Base-by-base conservation (phyloP, 23 red algal genomes). In the Gracilaria gracilis region DNA sequence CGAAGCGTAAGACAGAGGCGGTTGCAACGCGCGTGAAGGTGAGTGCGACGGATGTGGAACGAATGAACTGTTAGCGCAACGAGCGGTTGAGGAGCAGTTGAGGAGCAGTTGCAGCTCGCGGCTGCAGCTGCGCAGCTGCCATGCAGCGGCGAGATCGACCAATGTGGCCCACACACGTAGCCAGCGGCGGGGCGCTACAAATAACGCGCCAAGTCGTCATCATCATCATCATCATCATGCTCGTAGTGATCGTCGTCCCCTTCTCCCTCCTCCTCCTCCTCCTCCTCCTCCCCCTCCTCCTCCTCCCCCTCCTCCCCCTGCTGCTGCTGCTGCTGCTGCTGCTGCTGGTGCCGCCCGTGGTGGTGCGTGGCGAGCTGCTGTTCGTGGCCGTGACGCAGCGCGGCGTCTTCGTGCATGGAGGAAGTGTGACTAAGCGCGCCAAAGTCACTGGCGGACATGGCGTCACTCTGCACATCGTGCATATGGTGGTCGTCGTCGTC, bases 171-270 rank as follows among this genome's bases (percentile, higher is more conserved):
- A 69, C 79, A 67, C 79, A 82, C 53, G 59, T 55, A 28, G 29
- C 20, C 17, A 24, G 7, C 34, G 47, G 16, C 4, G 4, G 9
- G 34, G 32, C n/a, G 24, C 77, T 58, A 90, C 87, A 90, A 71
- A 67, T 61, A 90, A 16, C 57, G 67, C 46, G 87, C 76, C 72
- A 90, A 37, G 57, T 79, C 74, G 24, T 90, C 87, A 46, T 90
- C 87, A 28, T 90, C 87, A 37, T 90, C 87, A 1, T 62, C 85
- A 0, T 75, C 66, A 38, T 76, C 42, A 11, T 4, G 11, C 42
- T 4, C 42, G n/a, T n/a, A n/a, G n/a, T n/a, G n/a, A n/a, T n/a
- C n/a, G n/a, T n/a, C n/a, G n/a, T 8, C 84, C 0, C 73, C 81
- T 13, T 84, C 81, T 40, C 2, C 82, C n/a, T 71, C 65, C n/a